Evolutionary conservation across 2,329 filamentous ascomycete genomes (phyloP).

Genomic region (Penicillium janthinellum): DNA sequence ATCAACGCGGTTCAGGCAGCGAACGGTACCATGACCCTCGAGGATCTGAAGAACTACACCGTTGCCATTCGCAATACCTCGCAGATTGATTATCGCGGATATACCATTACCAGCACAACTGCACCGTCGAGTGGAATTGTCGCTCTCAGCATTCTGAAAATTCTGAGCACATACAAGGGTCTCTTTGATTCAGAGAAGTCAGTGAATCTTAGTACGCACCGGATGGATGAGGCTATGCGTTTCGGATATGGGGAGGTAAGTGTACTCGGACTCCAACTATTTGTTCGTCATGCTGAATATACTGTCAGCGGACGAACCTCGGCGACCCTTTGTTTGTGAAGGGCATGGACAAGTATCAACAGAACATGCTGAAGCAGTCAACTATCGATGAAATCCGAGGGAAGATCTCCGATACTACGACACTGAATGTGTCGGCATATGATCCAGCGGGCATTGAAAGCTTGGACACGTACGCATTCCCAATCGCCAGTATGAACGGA

Average conservation of each 20-base stretch:
- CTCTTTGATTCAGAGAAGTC: conserved; percentile 59
- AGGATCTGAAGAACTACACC: conserved; percentile 74
- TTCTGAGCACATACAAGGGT: conserved; percentile 72
- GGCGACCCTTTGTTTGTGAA: conserved; percentile 78
- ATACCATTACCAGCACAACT: conserved; percentile 64
- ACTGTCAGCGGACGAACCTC: conserved; percentile 66
- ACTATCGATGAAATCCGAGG: conserved; percentile 62
- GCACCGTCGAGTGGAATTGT: conserved; percentile 80
- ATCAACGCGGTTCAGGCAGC: conserved; percentile 66
- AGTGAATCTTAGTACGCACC: conserved; percentile 73
- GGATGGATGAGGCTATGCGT: conserved; percentile 82
- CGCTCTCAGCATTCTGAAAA: conserved; percentile 75
- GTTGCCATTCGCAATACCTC: conserved; percentile 66
- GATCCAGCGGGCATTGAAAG: conserved; percentile 67
- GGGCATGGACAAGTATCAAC: conserved; percentile 65
- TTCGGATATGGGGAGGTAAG: conserved; percentile 74
- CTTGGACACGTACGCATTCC: conserved; percentile 56
- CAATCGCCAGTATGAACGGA: neutral
- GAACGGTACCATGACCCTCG: conserved; percentile 83
- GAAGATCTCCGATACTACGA: conserved; percentile 71
- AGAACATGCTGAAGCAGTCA: conserved; percentile 63
- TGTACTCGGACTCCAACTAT: neutral
- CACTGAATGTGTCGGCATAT: conserved; percentile 73
- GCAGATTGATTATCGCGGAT: conserved; percentile 68
- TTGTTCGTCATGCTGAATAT: conserved; percentile 13